These are phyloP conservation scores for Parasitella parasitica DNA, from an alignment of 371 early-diverging fungal genomes.

Conservation along the genomic window DNA sequence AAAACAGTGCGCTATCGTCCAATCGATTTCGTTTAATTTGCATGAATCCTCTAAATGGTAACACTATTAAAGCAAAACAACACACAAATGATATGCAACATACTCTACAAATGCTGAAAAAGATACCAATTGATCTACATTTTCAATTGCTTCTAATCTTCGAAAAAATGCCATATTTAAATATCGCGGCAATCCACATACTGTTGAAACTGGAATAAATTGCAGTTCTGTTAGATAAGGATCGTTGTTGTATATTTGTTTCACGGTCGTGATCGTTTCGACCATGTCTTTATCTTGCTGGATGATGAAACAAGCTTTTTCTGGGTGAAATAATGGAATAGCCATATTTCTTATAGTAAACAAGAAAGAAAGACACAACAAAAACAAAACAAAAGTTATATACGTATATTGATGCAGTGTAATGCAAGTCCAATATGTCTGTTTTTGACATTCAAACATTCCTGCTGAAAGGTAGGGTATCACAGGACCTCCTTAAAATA, in stretches of 20 bases:
- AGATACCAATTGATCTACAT: background rate
- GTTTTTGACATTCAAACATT: conserved; percentile 23
- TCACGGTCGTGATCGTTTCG: conserved; percentile 10
- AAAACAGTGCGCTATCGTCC: conserved; percentile 46
- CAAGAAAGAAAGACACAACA: conserved; percentile 31
- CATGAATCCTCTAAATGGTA: conserved; percentile 47
- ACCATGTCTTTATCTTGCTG: background rate
- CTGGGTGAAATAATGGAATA: conserved; percentile 11
- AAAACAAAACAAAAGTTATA: too few species aligned
- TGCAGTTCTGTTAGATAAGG: conserved; percentile 38
- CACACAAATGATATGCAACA: background rate
- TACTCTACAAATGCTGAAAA: conserved; percentile 21
- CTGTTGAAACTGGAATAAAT: conserved; percentile 56
- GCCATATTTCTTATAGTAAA: background rate
- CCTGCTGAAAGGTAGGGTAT: conserved; percentile 6
- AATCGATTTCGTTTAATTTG: conserved; percentile 27
- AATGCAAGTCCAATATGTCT: conserved; percentile 14
- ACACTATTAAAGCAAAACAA: too few species aligned
- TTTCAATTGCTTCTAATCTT: conserved; percentile 31
- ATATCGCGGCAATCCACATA: conserved; percentile 59
- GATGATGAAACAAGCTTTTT: background rate
- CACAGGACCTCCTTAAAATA: conserved; percentile 11
- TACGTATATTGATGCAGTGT: conserved; percentile 2
- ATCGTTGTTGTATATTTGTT: conserved; percentile 7
- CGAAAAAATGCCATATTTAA: conserved; percentile 64